Conservation (phyloP, 139 green algal species). For the Chlorella sp. region DNA sequence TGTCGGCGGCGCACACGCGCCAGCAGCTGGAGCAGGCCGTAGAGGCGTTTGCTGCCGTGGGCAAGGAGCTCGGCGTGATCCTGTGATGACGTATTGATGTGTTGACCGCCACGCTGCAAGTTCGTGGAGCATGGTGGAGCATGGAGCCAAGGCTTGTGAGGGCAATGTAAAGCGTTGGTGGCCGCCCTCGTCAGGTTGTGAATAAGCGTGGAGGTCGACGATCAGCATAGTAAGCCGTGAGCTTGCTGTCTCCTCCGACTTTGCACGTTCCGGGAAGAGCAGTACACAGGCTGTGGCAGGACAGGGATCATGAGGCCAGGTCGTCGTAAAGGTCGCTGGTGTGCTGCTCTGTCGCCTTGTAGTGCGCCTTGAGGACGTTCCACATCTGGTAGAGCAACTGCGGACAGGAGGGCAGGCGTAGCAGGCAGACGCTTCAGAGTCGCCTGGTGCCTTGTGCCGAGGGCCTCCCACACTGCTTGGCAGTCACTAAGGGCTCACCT, state of each 20-base stretch:
- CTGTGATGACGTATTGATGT: neutral
- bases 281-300: no score
- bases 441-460: neutral
- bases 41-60: neutral
- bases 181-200: no score
- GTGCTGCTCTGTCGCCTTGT: neutral
- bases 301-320: no score
- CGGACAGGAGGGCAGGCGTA: neutral
- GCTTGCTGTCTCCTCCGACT: no score
- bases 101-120: no score
- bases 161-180: no score
- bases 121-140: no score
- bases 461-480: neutral
- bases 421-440: neutral
- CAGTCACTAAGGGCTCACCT: neutral
- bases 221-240: no score
- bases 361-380: neutral
- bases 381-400: neutral
- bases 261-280: no score
- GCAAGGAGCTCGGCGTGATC: neutral
- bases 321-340: neutral
- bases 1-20: slow-evolving; percentile 34
- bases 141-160: no score
- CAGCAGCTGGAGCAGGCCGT: neutral
- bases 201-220: no score